Evolutionary conservation across 2,329 filamentous ascomycete genomes (phyloP), one percentile per base, ranked within the genome.

Genomic region (Colletotrichum noveboracense): DNA sequence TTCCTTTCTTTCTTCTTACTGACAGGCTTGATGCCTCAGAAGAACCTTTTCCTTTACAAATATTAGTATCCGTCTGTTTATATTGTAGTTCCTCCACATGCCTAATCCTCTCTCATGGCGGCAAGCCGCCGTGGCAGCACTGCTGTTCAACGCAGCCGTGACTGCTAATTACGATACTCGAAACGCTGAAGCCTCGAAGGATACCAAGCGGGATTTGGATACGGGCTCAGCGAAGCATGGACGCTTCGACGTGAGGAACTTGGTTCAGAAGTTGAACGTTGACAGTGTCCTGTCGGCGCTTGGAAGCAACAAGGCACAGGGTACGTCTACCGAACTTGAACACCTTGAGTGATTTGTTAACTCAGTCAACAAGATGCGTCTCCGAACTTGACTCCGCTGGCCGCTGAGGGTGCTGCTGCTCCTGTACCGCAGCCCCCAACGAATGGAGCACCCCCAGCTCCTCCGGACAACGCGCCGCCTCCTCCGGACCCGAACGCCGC

Each of bases 11-110:
- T 32, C 21, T 24, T 48, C 21, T 36, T 48, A 68, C 69, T 73
- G 73, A 28, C 26, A 10, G 73, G 70, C 73, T 75, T 68, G 70
- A 75, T 48, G 70, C 65, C 70, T 21, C 70, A 75, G 73, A 73
- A 32, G 10, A 9, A 24, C 30, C 30, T 26, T 18, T 34, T 16
- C 6, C 16, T 24, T 70, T 32, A 43, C 12, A 24, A 21, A 34
- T 36, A 24, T 28, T 32, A 48, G 36, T n/a, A n/a, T 32, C 10
- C 36, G 14, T 21, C 2, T 21, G 8, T 36, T 21, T 6, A 28
- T 21, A 36, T 13, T 12, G 12, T 14, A 48, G 34, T 36, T 30
- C 6, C 30, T 48, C 18, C 13, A 26, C 18, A 75, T 75, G 73
- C 16, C 43, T 68, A 28, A 21, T 6, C 28, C 34, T 30, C 56